Base-by-base conservation (phyloP, 2,329 filamentous ascomycete genomes). In the Fusarium sarcochroum region DNA sequence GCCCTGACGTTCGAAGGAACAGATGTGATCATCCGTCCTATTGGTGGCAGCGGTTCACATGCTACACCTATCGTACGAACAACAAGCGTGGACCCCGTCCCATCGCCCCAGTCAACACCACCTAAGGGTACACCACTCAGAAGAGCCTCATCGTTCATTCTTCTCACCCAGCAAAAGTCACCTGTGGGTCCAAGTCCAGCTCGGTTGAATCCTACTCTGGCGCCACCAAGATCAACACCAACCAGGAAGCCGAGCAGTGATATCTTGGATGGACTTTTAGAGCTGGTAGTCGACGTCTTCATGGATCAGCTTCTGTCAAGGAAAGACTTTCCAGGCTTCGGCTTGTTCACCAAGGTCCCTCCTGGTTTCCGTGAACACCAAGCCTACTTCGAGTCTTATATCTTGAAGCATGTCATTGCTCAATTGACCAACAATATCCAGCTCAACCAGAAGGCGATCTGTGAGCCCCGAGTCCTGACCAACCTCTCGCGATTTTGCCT, bases 301-400 rank as follows among this genome's bases (percentile, higher is more conserved):
- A 86, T 92, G 49, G 94, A 98, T 73, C 93, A 98, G 72, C 82
- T 98, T 1, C 87, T 97, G 41, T 87, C 86, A 30, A 90, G 93
- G 25, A 97, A 97, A 76, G 96, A 99, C 53, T 99, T 98, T 75
- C 85, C 91, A 4, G 95, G 96, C 0, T 92, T 99, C 53, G 90
- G 91, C 0, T 81, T 99, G 11, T 97, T 93, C 74, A 83, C 93
- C 53, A 97, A 96, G 76, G 91, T 95, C 0, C 96, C 97, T 2
- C 93, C 96, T 1, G 94, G 95, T 0, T 97, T 97, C 74, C 89
- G 95, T 70, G 96, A 98, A 76, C 94, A 98, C 71, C 94, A 98
- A 74, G 93, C 94, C 1, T 97, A 94, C 76, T 98, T 99, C 70
- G 93, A 97, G 76, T 97, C 96, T 0, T 98, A 94, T 75, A 83